Base-by-base conservation (phyloP, 306 rosid genomes). In the Pterocarpus santalinus region DNA sequence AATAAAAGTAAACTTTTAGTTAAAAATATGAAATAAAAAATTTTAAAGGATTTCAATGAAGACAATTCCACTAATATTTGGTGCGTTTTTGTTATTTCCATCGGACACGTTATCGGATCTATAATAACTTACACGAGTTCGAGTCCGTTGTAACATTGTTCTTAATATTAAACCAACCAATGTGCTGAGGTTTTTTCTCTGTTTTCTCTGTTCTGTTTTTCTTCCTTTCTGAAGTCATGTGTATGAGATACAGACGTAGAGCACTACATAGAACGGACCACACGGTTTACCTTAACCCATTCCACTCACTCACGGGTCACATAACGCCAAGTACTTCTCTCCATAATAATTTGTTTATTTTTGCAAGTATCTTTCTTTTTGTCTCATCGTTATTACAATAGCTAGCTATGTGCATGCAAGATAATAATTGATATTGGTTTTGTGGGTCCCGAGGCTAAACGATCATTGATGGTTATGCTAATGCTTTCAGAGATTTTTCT, bases 201-300 rank as follows among this genome's bases (percentile, higher is more conserved):
- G 7, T 16, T 36, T 15, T 7, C 33, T 15, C 0, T 36, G 16
- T 22, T 44, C 61, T 36, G 17, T 73, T 14, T 63, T 32, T 75
- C 62, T 77, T 51, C 49, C 63, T 77, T 36, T 52, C 55, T 77
- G 16, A 60, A 16, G 69, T 62, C 77, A 69, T 46, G 64, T 69
- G 14, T 47, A 36, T 13, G 65, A 53, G 32, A 72, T 34, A 2
- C 69, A 15, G 17, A 13, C 46, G 44, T 13, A 9, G 9, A 68
- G 35, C 55, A 9, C 15, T 10, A 28, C 36, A 67, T 12, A 39
- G 33, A 34, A 69, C 60, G 73, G 58, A 74, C 30, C 57, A 60
- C 68, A 39, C 43, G 22, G 65, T 74, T 58, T 43, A 43, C 41
- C 52, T 57, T 74, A 22, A 41, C 57, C 36, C 66, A 72, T 55